These are phyloP conservation scores for Hippophae tibetana DNA, from an alignment of 306 rosid genomes.

Conservation along the genomic window DNA sequence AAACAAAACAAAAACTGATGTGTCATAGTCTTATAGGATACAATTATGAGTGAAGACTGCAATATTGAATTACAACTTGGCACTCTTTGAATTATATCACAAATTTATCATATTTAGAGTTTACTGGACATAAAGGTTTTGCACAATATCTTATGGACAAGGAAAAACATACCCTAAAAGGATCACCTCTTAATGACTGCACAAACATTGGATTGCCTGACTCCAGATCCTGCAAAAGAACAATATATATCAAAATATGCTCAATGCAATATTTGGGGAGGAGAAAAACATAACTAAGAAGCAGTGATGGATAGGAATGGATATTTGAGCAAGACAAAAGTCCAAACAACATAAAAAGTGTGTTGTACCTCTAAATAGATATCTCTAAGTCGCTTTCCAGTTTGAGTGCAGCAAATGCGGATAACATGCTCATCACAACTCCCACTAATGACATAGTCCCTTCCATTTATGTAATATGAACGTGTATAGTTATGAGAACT, in stretches of 20 bases:
- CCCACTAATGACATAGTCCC: constrained; percentile 71
- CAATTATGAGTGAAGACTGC: too few relatives aligned
- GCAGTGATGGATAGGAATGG: not conserved
- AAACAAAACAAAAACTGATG: too few relatives aligned
- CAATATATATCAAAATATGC: not conserved
- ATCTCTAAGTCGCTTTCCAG: constrained; percentile 70
- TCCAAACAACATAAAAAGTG: constrained; percentile 8
- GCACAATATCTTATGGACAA: not conserved
- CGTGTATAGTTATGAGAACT: constrained; percentile 73
- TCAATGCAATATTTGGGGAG: not conserved
- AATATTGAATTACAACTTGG: too few relatives aligned
- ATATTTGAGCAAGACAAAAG: not conserved
- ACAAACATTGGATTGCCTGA: constrained; percentile 57
- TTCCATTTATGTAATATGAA: constrained; percentile 73
- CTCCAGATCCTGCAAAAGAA: constrained; percentile 43
- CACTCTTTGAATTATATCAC: not conserved
- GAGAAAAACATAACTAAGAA: too few relatives aligned
- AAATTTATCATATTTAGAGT: not conserved
- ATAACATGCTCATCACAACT: constrained; percentile 71
- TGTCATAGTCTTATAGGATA: too few relatives aligned
- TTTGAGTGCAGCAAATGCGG: constrained; percentile 64
- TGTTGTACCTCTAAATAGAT: constrained; percentile 52
- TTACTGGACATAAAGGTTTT: not conserved
- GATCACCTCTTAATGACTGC: constrained; percentile 79
- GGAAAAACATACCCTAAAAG: constrained; percentile 52